phyloP scores from a whole-genome alignment of 371 early-diverging fungal genomes.

The Mortierella sp. region DNA sequence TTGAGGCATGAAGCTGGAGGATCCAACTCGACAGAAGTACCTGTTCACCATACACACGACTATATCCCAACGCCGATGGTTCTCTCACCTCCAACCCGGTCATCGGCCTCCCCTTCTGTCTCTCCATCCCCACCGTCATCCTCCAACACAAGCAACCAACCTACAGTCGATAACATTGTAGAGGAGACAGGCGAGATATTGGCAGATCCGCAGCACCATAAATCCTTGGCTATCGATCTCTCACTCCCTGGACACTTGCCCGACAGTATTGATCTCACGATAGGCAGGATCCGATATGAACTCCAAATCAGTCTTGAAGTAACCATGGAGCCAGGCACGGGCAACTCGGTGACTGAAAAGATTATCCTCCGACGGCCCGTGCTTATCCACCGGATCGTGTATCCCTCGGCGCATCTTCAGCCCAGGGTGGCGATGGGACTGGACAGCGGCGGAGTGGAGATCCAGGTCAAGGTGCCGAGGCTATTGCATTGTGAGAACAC shows the following conservation, averaged over 20 bases:
- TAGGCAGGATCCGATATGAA: conserved; percentile 50
- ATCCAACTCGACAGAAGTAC: conserved; percentile 31
- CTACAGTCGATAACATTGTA: not conserved
- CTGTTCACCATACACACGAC: conserved; percentile 50
- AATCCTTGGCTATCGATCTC: conserved; percentile 40
- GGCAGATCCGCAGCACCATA: conserved; percentile 13
- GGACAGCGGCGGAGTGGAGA: conserved; percentile 52
- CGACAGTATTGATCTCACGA: conserved; percentile 24
- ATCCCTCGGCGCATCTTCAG: conserved; percentile 44
- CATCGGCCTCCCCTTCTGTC: not conserved
- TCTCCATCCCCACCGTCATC: not conserved
- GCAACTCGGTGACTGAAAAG: conserved; percentile 18
- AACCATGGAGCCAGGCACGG: conserved; percentile 31
- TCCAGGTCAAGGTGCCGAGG: conserved; percentile 46
- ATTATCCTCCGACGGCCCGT: conserved; percentile 39
- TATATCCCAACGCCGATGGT: conserved; percentile 43
- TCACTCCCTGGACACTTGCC: conserved; percentile 47
- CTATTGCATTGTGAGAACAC: conserved; percentile 48
- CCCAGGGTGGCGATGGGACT: conserved; percentile 36
- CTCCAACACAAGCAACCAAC: not conserved
- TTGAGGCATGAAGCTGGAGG: conserved; percentile 39
- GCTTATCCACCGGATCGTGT: conserved; percentile 42
- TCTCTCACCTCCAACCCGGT: not conserved
- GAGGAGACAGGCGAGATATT: no score
- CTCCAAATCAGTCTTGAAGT: conserved; percentile 40